Evolutionary conservation across 306 rosid genomes (phyloP).

Genomic region (Cercis canadensis): DNA sequence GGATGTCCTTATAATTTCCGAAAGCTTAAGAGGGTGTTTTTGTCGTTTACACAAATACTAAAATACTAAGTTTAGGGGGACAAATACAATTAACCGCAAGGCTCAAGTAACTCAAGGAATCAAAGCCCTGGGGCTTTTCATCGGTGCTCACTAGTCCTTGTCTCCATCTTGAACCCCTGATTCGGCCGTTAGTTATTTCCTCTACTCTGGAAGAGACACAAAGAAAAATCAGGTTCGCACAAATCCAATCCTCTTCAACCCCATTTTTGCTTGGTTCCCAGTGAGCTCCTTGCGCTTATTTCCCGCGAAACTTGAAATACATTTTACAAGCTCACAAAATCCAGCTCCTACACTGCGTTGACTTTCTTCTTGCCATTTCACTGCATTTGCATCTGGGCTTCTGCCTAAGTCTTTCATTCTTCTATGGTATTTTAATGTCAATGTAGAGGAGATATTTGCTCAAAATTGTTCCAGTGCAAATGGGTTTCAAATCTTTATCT

Average conservation of each 20-base stretch:
- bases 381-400: conserved; percentile 14
- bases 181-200: background rate
- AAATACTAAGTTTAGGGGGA: too few relatives aligned
- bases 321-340: background rate
- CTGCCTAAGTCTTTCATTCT: background rate
- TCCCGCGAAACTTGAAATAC: background rate
- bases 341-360: conserved; percentile 9
- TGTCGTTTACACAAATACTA: too few relatives aligned
- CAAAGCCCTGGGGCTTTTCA: too few relatives aligned
- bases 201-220: background rate
- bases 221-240: conserved; percentile 41
- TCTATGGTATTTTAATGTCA: conserved; percentile 9
- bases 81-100: too few relatives aligned
- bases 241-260: conserved; percentile 34
- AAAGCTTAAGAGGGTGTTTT: too few relatives aligned
- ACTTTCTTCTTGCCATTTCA: background rate
- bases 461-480: background rate
- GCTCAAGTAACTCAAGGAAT: too few relatives aligned
- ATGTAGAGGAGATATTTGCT: background rate
- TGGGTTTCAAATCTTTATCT: background rate
- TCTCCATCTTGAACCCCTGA: too few relatives aligned
- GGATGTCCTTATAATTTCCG: too few relatives aligned
- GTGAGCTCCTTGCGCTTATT: background rate
- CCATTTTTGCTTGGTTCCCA: conserved; percentile 12
- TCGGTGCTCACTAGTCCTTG: too few relatives aligned